Conservation (phyloP, 2,329 filamentous ascomycete genomes). For the Botrytis sinoallii region DNA sequence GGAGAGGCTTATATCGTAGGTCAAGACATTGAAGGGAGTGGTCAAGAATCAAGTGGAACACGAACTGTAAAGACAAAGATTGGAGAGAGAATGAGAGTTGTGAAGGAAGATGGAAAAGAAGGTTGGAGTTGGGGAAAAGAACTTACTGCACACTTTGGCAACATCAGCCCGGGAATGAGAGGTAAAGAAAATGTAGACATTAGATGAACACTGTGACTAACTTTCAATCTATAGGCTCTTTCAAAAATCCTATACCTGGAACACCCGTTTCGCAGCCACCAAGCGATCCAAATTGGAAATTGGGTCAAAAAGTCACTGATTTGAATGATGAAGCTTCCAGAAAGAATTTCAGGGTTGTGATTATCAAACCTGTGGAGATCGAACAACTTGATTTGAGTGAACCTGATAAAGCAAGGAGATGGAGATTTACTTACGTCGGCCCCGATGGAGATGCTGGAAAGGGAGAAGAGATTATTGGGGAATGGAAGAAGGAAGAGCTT, state of each 20-base stretch:
- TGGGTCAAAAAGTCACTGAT: conserved; percentile 60
- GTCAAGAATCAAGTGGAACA: conserved; percentile 49
- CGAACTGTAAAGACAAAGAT: conserved; percentile 59
- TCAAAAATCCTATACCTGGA: conserved; percentile 67
- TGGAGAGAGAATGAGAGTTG: conserved; percentile 59
- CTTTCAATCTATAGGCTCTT: not conserved
- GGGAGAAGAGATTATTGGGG: conserved; percentile 51
- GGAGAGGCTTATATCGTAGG: conserved; percentile 75
- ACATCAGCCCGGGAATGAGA: conserved; percentile 76
- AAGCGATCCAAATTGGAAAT: conserved; percentile 41
- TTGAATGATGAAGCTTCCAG: conserved; percentile 62
- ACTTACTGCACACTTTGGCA: conserved; percentile 85
- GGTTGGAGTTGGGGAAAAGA: conserved; percentile 72
- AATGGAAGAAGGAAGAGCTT: conserved; percentile 47
- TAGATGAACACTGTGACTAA: not conserved
- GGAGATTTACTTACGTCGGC: conserved; percentile 54
- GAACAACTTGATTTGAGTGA: conserved; percentile 62
- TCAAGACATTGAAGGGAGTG: conserved; percentile 57
- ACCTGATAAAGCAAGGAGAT: conserved; percentile 53
- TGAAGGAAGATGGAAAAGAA: conserved; percentile 37
- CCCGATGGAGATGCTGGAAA: conserved; percentile 39
- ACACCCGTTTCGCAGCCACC: conserved; percentile 53
- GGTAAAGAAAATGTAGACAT: conserved; percentile 44
- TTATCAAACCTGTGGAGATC: conserved; percentile 73
- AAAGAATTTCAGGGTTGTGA: conserved; percentile 72